These are phyloP conservation scores for Agrostemma githago DNA, from an alignment of 148 eudicot species.

Conservation along the genomic window DNA sequence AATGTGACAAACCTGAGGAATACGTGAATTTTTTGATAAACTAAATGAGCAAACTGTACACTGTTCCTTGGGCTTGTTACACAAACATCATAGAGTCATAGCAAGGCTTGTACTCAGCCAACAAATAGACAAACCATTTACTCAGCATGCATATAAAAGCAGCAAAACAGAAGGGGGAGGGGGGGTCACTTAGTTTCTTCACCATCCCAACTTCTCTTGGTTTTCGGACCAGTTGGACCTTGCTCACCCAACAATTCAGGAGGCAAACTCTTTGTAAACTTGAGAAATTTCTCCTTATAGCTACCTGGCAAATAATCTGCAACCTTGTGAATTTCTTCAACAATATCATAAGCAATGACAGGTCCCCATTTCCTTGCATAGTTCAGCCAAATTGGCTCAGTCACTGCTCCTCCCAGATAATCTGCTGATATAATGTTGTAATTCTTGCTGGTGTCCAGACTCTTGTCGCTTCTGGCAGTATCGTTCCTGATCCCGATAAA, in stretches of 20 bases:
- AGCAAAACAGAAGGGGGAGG: too few relatives aligned
- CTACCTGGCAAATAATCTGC: conserved; percentile 31
- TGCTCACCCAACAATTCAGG: conserved; percentile 42
- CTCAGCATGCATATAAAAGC: too few relatives aligned
- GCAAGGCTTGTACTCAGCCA: background rate
- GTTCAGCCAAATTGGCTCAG: conserved; percentile 36
- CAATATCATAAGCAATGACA: conserved; percentile 29
- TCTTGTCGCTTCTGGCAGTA: conserved; percentile 19
- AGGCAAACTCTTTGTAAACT: conserved; percentile 34
- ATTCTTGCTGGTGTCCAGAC: conserved; percentile 19
- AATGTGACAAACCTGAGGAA: too few relatives aligned
- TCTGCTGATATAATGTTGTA: conserved; percentile 34
- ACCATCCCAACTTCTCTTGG: conserved; percentile 41
- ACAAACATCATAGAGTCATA: background rate
- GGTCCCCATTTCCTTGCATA: conserved; percentile 46
- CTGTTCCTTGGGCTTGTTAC: background rate
- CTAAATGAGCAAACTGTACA: background rate
- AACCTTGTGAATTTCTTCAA: conserved; percentile 29
- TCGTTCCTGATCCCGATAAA: conserved; percentile 38
- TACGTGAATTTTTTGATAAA: background rate
- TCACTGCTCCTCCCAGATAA: conserved; percentile 24
- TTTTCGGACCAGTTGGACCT: conserved; percentile 42
- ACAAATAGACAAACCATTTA: background rate
- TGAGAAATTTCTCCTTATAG: conserved; percentile 21
- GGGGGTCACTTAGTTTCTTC: conserved; percentile 26